A percentile compares a stretch with the other conserved stretches of the same genome.
Evolutionary conservation across 768 basidiomycete species (phyloP).

Genomic region (Cystobasidium tubakii): DNA sequence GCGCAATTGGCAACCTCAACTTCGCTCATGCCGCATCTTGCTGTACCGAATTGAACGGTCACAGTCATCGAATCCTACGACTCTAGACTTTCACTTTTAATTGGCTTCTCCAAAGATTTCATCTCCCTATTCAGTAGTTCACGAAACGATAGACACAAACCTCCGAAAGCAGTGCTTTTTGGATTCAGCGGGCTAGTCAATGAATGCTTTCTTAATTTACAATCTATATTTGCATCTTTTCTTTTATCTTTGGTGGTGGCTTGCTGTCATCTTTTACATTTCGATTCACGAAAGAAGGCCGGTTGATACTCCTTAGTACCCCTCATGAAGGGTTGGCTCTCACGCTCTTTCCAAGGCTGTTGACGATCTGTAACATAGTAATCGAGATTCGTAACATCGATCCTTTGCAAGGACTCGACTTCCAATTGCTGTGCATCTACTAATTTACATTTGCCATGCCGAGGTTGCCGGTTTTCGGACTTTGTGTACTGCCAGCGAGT

Average conservation of each 20-base stretch:
- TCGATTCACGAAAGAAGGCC: background rate
- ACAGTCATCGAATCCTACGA: constrained; percentile 1
- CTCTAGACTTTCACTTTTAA: background rate
- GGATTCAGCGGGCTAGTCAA: too few relatives aligned
- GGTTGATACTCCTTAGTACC: too few relatives aligned
- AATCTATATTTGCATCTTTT: background rate
- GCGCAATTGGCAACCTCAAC: background rate
- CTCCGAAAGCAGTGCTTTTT: background rate
- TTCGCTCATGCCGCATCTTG: background rate
- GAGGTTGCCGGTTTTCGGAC: too few relatives aligned
- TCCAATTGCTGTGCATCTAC: too few relatives aligned
- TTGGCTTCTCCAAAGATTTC: background rate
- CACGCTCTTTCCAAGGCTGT: background rate
- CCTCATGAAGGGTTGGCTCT: too few relatives aligned
- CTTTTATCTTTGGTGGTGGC: too few relatives aligned
- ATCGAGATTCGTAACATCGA: background rate
- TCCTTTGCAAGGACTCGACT: background rate
- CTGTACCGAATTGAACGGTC: background rate
- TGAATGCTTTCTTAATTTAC: background rate
- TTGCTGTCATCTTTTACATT: background rate
- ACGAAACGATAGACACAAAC: background rate
- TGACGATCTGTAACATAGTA: background rate
- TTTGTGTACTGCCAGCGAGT: too few relatives aligned
- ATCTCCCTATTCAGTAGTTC: background rate
- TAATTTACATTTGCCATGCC: too few relatives aligned